These are phyloP conservation scores for Zymoseptoria crescenta DNA, from an alignment of 2,329 filamentous ascomycete genomes.

Conservation along the genomic window DNA sequence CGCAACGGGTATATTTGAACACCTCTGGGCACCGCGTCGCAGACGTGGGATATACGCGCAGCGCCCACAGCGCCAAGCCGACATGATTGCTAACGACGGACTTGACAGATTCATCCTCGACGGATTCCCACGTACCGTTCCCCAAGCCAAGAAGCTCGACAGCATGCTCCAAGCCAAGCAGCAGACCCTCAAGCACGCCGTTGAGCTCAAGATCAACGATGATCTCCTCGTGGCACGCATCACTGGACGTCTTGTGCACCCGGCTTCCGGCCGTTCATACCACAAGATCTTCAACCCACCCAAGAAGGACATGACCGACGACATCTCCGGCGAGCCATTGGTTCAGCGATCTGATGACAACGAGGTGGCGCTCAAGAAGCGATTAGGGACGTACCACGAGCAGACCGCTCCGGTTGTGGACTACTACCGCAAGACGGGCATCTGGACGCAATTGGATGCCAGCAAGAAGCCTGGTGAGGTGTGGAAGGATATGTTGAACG, in stretches of 20 bases:
- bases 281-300: constrained; percentile 99
- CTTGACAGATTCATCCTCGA: constrained; percentile 84
- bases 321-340: constrained; percentile 91
- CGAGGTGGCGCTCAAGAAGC: constrained; percentile 90
- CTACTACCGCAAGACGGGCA: constrained; percentile 96
- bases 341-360: constrained; percentile 97
- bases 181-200: constrained; percentile 84
- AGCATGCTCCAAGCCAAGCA: constrained; percentile 72
- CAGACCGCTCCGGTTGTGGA: constrained; percentile 88
- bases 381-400: constrained; percentile 82
- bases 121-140: constrained; percentile 93
- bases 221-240: constrained; percentile 88
- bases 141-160: constrained; percentile 91
- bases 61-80: constrained; percentile 2
- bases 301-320: constrained; percentile 88
- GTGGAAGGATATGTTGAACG: constrained; percentile 83
- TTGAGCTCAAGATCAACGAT: constrained; percentile 97
- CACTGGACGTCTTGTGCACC: constrained; percentile 91
- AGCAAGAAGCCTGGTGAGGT: constrained; percentile 93
- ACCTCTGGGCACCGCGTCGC: not conserved
- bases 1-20: constrained; percentile 70
- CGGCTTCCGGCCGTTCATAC: constrained; percentile 91
- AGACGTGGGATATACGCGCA: not conserved
- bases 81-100: constrained; percentile 7
- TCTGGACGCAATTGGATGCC: constrained; percentile 93